Percentiles rank a stretch among this genome's conserved stretches.
Evolutionary conservation across 2,329 filamentous ascomycete species (phyloP).

Genomic region (Paecilomyces formosus): DNA sequence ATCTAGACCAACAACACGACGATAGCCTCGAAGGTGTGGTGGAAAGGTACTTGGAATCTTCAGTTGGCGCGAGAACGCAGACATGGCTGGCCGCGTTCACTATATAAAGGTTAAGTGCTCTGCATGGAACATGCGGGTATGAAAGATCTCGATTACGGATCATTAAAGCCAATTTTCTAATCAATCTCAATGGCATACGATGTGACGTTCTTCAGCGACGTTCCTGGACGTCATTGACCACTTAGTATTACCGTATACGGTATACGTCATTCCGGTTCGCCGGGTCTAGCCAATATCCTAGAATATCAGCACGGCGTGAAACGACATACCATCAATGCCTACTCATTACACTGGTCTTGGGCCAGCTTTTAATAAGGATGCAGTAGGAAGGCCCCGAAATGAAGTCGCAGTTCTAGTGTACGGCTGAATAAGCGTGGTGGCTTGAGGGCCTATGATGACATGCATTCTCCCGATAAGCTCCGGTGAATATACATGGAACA

Average conservation of each 20-base stretch:
- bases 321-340: background rate
- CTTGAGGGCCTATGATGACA: background rate
- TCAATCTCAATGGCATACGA: background rate
- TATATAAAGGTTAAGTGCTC: background rate
- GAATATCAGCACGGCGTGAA: background rate
- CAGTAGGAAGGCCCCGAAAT: background rate
- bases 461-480: background rate
- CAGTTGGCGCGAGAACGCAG: background rate
- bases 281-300: background rate
- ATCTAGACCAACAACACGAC: background rate
- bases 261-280: background rate
- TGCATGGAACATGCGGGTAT: background rate
- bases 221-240: background rate
- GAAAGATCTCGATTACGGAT: background rate
- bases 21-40: background rate
- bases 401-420: background rate
- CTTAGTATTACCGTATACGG: background rate
- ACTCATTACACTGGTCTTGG: background rate
- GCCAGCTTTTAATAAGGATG: background rate
- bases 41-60: background rate
- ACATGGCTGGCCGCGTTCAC: background rate
- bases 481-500: background rate
- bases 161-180: background rate
- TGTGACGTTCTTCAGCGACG: background rate
- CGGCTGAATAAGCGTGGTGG: background rate